Evolutionary conservation across 768 basidiomycete genomes (phyloP), one percentile per base, ranked within the genome.

Genomic region (Melanogaster broomeanus): DNA sequence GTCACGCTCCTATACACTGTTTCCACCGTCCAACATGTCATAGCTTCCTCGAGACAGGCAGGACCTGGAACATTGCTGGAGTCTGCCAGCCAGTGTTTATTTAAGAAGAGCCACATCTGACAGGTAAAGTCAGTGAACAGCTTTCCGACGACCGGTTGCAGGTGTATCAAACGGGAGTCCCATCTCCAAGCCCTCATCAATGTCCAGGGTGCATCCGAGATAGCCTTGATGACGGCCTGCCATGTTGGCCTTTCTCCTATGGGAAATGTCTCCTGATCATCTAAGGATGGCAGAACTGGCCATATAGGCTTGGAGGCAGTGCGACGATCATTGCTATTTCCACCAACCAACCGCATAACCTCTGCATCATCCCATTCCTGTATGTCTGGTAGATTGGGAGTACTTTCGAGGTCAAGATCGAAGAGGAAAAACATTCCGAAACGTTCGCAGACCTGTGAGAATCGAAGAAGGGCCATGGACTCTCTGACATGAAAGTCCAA

Each of bases 101-200:
- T 16, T 2, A 59, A 9, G 12, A 45, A 18, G 0, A 59, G 19
- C 58, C 58, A 57, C 10, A 45, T 27, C 2, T 59, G 58, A 22
- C 42, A 44, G 0, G 51, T 59, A 13, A 59, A 59, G 19, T 49
- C 18, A 2, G 21, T 22, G 2, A 59, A 37, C 0, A 51, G 41
- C n/a, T 35, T 40, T 1, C 45, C 48, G 3, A 40, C 4, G 13
- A 45, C 25, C 1, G n/a, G 33, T 21, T 31, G 5, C 6, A 30
- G 24, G 19, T 18, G 3, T 2, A 28, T 24, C 4, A 51, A 25
- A 4, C 22, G 10, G 16, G 21, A 10, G 0, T 5, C 25, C 42
- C 43, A 51, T 28, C 8, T 40, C 43, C 50, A 51, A 9, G 34
- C 21, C 10, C 22, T 18, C 25, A 51, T 37, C 11, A 51, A 34